Percentiles rank a stretch among this genome's conserved stretches.
phyloP scores from a whole-genome alignment of 805 yeast species.

The Lachancea meyersii region DNA sequence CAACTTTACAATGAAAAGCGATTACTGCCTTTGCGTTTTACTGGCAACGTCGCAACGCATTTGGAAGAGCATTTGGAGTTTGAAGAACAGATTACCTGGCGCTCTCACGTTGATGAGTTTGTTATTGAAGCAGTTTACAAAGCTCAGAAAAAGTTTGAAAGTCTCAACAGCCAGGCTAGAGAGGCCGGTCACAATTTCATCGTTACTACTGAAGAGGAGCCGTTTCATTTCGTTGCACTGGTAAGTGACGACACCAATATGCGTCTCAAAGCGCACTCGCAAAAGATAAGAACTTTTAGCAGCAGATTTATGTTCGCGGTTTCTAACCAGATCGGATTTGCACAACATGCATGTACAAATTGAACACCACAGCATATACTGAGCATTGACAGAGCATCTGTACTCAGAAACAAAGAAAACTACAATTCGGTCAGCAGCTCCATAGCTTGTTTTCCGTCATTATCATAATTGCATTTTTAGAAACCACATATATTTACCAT shows the following conservation, averaged over 20 bases:
- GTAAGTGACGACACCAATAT: constrained; percentile 71
- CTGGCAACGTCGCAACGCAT: constrained; percentile 62
- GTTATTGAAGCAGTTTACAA: constrained; percentile 48
- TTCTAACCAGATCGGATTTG: constrained; percentile 24
- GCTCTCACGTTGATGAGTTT: constrained; percentile 64
- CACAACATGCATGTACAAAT: constrained; percentile 21
- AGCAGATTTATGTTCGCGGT: constrained; percentile 32
- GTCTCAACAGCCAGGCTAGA: constrained; percentile 10
- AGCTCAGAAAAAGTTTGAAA: constrained; percentile 29
- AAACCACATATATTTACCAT: constrained; percentile 1
- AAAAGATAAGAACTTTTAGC: constrained; percentile 28
- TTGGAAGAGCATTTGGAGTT: constrained; percentile 69
- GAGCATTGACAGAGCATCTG: background rate
- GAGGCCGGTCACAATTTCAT: constrained; percentile 10
- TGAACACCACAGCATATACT: constrained; percentile 1
- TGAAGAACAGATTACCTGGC: constrained; percentile 67
- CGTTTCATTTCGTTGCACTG: constrained; percentile 52
- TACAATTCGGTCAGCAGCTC: background rate
- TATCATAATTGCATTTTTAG: constrained; percentile 4
- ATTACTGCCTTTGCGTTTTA: constrained; percentile 56
- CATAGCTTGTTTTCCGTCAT: background rate
- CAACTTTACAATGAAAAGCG: constrained; percentile 54
- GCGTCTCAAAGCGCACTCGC: constrained; percentile 49
- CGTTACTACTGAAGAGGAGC: constrained; percentile 17
- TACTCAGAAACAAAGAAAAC: background rate